Evolutionary conservation across 208 protist species (phyloP).

Genomic region (Blastocrithidia nonstop): DNA sequence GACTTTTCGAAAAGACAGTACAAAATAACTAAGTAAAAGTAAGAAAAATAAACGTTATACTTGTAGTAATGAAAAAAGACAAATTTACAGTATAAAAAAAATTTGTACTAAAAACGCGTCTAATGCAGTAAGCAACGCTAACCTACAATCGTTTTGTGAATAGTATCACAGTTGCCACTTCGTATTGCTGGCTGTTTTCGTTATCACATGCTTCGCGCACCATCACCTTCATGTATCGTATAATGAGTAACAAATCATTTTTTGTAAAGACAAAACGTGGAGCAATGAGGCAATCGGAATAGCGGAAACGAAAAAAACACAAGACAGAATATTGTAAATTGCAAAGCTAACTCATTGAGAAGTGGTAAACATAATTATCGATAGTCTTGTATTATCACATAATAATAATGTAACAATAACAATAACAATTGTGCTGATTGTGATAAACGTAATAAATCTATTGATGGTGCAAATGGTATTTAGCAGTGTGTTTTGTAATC

Average conservation of each 20-base stretch:
- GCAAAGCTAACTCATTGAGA: too few species aligned
- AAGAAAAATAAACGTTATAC: too few species aligned
- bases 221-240: constrained; percentile 13
- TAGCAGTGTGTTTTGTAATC: constrained; percentile 15
- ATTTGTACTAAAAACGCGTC: constrained; percentile 24
- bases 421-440: constrained; percentile 2
- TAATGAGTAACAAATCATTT: constrained; percentile 27
- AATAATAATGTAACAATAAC: background rate
- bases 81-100: too few species aligned
- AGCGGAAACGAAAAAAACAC: constrained; percentile 2
- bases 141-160: constrained; percentile 37
- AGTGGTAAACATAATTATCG: too few species aligned
- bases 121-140: constrained; percentile 2
- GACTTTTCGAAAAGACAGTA: too few species aligned
- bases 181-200: constrained; percentile 58
- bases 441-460: constrained; percentile 4
- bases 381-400: too few species aligned
- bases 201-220: constrained; percentile 47
- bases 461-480: constrained; percentile 5
- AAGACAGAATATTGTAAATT: too few species aligned
- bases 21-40: too few species aligned
- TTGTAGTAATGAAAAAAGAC: too few species aligned
- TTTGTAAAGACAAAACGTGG: constrained; percentile 1
- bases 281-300: background rate
- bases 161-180: constrained; percentile 50